These are phyloP conservation scores for Starmerella potacharoeniae DNA, from an alignment of 805 yeast genomes.

Conservation along the genomic window DNA sequence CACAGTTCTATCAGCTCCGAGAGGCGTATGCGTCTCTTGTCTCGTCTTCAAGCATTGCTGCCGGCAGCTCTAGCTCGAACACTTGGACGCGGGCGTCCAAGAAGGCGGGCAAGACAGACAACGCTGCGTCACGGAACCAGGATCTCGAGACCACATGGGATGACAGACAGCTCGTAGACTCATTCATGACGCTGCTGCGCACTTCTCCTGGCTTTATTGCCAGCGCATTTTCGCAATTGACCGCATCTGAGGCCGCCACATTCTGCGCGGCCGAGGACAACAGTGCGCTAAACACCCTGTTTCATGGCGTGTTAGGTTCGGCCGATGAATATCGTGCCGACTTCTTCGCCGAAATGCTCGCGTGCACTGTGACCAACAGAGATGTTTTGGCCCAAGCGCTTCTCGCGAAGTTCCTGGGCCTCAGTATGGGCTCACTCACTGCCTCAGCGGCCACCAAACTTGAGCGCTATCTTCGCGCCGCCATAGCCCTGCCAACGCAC, in stretches of 20 bases:
- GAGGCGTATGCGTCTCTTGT: conserved; percentile 19
- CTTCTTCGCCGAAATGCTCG: conserved; percentile 23
- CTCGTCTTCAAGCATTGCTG: conserved; percentile 4
- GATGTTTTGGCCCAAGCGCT: not conserved
- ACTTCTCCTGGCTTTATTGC: conserved; percentile 30
- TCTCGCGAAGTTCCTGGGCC: conserved; percentile 2
- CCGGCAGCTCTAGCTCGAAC: conserved; percentile 8
- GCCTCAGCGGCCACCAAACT: conserved; percentile 1
- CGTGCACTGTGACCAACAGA: not conserved
- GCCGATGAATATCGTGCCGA: conserved; percentile 21
- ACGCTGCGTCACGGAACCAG: not conserved
- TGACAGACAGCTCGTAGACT: conserved; percentile 26
- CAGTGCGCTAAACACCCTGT: conserved; percentile 27
- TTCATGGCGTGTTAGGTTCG: conserved; percentile 25
- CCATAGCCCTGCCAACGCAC: not conserved
- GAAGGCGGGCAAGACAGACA: not conserved
- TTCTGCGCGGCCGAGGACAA: conserved; percentile 21
- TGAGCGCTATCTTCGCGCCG: conserved; percentile 8
- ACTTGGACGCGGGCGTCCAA: conserved; percentile 13
- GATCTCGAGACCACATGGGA: conserved; percentile 21
- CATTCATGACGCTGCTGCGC: conserved; percentile 27
- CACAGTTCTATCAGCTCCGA: conserved; percentile 19
- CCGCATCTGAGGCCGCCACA: conserved; percentile 15
- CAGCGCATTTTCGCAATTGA: conserved; percentile 23
- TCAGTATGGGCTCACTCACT: conserved; percentile 6